phyloP scores from a whole-genome alignment of 2,329 filamentous ascomycete species.

The Decorospora gaudefroyi region DNA sequence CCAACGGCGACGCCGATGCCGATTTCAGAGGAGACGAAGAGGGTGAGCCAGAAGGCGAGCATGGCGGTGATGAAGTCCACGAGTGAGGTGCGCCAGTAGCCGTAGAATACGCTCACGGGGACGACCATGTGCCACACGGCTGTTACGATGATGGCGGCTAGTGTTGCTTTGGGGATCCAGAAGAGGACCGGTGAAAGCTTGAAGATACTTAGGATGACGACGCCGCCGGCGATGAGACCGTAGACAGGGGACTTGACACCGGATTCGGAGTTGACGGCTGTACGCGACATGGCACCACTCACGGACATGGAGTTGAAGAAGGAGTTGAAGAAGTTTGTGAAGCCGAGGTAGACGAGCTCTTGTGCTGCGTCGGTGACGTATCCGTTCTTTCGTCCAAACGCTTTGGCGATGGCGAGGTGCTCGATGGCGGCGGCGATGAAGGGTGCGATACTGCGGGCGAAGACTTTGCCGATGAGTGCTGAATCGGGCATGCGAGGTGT shows the following conservation, averaged over 20 bases:
- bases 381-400: slow-evolving; percentile 64
- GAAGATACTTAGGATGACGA: slow-evolving; percentile 66
- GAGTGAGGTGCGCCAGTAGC: slow-evolving; percentile 67
- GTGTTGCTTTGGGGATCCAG: slow-evolving; percentile 69
- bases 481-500: slow-evolving; percentile 55
- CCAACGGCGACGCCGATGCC: slow-evolving; percentile 64
- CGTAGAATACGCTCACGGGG: slow-evolving; percentile 62
- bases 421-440: slow-evolving; percentile 66
- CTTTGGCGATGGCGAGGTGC: slow-evolving; percentile 67
- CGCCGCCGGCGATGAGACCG: slow-evolving; percentile 63
- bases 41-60: slow-evolving; percentile 66
- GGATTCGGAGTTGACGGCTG: slow-evolving; percentile 68
- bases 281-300: slow-evolving; percentile 69
- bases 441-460: slow-evolving; percentile 61
- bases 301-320: slow-evolving; percentile 69
- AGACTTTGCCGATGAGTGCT: slow-evolving; percentile 59
- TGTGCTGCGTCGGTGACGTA: slow-evolving; percentile 68
- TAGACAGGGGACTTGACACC: slow-evolving; percentile 65
- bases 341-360: slow-evolving; percentile 66
- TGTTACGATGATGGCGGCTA: slow-evolving; percentile 69
- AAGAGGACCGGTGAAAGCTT: slow-evolving; percentile 64
- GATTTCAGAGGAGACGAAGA: slow-evolving; percentile 64
- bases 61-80: slow-evolving; percentile 67
- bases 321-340: slow-evolving; percentile 66
- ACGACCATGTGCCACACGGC: slow-evolving; percentile 67